A percentile compares a stretch with the other conserved stretches of the same genome.
phyloP scores from a whole-genome alignment of 2,329 filamentous ascomycete genomes.

The Fusarium nematophilum region DNA sequence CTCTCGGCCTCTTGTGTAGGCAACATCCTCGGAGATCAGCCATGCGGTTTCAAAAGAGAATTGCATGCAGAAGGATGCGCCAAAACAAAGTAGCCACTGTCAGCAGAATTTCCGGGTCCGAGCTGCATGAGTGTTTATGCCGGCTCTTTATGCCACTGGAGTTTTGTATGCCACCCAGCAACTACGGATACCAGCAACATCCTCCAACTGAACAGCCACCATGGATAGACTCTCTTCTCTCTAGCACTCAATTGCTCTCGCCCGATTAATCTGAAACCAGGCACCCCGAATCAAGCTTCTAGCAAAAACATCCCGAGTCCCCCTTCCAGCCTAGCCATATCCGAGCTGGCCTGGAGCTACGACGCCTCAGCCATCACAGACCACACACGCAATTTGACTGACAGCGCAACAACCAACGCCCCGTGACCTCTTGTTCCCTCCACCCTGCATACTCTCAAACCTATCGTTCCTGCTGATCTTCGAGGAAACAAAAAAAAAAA shows the following conservation, averaged over 20 bases:
- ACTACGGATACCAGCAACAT: neutral
- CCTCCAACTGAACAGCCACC: neutral
- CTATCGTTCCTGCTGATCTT: constrained; percentile 4
- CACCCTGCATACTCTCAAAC: constrained; percentile 1
- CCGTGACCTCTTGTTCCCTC: neutral
- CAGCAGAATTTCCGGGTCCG: too few species aligned
- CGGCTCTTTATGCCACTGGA: too few species aligned
- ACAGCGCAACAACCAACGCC: constrained; percentile 1
- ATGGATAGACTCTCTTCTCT: too few species aligned
- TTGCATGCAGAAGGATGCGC: too few species aligned
- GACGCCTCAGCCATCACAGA: neutral
- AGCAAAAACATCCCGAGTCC: constrained; percentile 25
- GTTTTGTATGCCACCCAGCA: too few species aligned
- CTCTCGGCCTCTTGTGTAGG: neutral
- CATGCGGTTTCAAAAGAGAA: too few species aligned
- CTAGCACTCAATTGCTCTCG: neutral
- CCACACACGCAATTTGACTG: neutral
- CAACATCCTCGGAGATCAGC: neutral
- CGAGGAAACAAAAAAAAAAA: neutral
- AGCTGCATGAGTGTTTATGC: too few species aligned
- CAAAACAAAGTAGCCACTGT: too few species aligned
- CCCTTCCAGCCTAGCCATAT: constrained; percentile 28
- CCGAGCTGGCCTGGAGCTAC: constrained; percentile 17
- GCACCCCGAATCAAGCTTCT: constrained; percentile 3
- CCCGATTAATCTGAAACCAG: neutral